phyloP scores from a whole-genome alignment of 1,139 yeast species.

The Candida smagusa region DNA sequence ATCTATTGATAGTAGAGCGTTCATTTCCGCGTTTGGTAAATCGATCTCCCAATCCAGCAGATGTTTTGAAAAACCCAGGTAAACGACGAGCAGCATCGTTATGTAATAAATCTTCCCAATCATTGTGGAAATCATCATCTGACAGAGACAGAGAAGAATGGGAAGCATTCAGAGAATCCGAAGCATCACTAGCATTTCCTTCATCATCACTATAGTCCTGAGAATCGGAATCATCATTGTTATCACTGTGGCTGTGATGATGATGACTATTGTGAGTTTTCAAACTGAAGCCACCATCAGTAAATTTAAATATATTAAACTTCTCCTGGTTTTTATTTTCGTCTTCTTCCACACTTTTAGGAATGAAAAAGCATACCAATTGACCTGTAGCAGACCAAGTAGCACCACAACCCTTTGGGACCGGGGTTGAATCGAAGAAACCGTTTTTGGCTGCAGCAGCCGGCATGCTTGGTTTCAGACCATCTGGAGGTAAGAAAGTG shows the following conservation, averaged over 20 bases:
- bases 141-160: slow-evolving; percentile 24
- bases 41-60: slow-evolving; percentile 39
- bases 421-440: slow-evolving; percentile 74
- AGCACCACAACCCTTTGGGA: slow-evolving; percentile 93
- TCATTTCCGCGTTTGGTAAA: slow-evolving; percentile 19
- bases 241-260: slow-evolving; percentile 1
- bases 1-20: slow-evolving; percentile 20
- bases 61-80: slow-evolving; percentile 43
- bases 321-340: slow-evolving; percentile 27
- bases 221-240: slow-evolving; percentile 1
- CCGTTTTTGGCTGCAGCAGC: slow-evolving; percentile 9
- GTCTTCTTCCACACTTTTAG: slow-evolving; percentile 39
- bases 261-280: slow-evolving; percentile 8
- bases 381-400: slow-evolving; percentile 79
- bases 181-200: slow-evolving; percentile 4
- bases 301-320: slow-evolving; percentile 35
- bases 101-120: slow-evolving; percentile 48
- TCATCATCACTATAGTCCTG: slow-evolving; percentile 1
- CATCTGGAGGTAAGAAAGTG: slow-evolving; percentile 23
- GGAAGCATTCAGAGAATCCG: slow-evolving; percentile 7
- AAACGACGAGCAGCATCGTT: slow-evolving; percentile 44
- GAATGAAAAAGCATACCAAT: slow-evolving; percentile 79
- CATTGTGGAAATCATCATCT: slow-evolving; percentile 49
- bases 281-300: slow-evolving; percentile 37
- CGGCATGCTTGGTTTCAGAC: background rate